Percentiles rank a stretch among this genome's conserved stretches.
phyloP scores from a whole-genome alignment of 1,284 basidiomycete genomes.

The Xerocomus alliaceus region DNA sequence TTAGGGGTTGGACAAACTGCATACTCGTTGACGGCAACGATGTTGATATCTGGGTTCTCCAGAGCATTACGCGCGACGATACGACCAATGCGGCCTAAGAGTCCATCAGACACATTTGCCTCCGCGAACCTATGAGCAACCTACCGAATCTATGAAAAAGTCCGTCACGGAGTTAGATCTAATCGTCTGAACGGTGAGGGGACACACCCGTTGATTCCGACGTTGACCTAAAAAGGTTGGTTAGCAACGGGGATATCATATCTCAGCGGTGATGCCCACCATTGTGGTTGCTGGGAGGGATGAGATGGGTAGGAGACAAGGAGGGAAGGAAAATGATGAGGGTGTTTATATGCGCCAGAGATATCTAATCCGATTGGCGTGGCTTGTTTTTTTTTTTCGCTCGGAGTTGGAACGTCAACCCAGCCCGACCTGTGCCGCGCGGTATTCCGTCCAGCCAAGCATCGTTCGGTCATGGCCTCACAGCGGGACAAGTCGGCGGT shows the following conservation, averaged over 20 bases:
- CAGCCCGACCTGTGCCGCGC: slow-evolving; percentile 20
- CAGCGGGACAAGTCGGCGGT: slow-evolving; percentile 17
- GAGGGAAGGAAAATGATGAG: background rate
- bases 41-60: slow-evolving; percentile 75
- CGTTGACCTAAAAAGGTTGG: slow-evolving; percentile 62
- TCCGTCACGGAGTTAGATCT: slow-evolving; percentile 23
- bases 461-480: too few species aligned
- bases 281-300: slow-evolving; percentile 24
- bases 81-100: slow-evolving; percentile 92
- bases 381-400: slow-evolving; percentile 24
- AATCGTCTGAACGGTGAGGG: background rate
- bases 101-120: slow-evolving; percentile 2
- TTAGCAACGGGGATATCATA: slow-evolving; percentile 8
- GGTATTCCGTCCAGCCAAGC: background rate
- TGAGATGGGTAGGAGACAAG: slow-evolving; percentile 7
- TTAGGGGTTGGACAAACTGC: slow-evolving; percentile 39
- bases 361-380: slow-evolving; percentile 36
- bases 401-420: slow-evolving; percentile 39
- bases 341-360: slow-evolving; percentile 33
- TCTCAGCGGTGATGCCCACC: slow-evolving; percentile 20
- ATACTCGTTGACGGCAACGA: slow-evolving; percentile 91
- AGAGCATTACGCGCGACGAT: slow-evolving; percentile 97
- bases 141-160: slow-evolving; percentile 75
- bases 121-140: slow-evolving; percentile 34
- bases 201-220: slow-evolving; percentile 90